phyloP scores from a whole-genome alignment of 2,329 filamentous ascomycete genomes.

The Ceratocystis alfenasii region DNA sequence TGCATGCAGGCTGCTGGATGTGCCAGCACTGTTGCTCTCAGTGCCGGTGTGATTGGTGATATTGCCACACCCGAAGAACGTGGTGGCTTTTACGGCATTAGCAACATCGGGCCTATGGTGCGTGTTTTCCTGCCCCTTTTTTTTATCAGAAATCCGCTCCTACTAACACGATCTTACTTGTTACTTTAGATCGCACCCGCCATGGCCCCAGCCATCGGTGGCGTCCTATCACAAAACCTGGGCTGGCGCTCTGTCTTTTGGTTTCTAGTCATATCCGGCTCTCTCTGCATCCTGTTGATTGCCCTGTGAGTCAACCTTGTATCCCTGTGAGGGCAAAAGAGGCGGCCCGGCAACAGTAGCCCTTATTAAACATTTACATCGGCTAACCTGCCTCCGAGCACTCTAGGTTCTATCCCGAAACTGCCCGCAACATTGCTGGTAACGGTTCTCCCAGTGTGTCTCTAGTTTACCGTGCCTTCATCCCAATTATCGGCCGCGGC shows the following conservation, averaged over 20 bases:
- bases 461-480: constrained; percentile 23
- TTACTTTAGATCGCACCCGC: constrained; percentile 32
- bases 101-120: constrained; percentile 29
- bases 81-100: constrained; percentile 29
- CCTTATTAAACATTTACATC: neutral
- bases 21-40: constrained; percentile 30
- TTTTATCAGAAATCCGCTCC: neutral
- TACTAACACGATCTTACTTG: neutral
- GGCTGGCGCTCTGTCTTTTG: constrained; percentile 44
- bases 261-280: constrained; percentile 39
- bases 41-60: constrained; percentile 29
- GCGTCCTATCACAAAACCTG: constrained; percentile 35
- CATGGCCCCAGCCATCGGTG: constrained; percentile 40
- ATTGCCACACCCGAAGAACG: constrained; percentile 28
- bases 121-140: neutral
- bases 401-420: constrained; percentile 27
- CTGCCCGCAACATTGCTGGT: constrained; percentile 26
- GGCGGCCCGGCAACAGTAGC: neutral
- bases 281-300: constrained; percentile 30
- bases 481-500: constrained; percentile 23
- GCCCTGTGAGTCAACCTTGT: constrained; percentile 22
- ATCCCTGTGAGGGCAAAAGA: neutral
- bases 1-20: constrained; percentile 29
- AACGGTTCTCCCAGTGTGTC: constrained; percentile 25
- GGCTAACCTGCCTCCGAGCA: neutral